phyloP scores from a whole-genome alignment of 148 eudicot species.

The Silene uniflora region DNA sequence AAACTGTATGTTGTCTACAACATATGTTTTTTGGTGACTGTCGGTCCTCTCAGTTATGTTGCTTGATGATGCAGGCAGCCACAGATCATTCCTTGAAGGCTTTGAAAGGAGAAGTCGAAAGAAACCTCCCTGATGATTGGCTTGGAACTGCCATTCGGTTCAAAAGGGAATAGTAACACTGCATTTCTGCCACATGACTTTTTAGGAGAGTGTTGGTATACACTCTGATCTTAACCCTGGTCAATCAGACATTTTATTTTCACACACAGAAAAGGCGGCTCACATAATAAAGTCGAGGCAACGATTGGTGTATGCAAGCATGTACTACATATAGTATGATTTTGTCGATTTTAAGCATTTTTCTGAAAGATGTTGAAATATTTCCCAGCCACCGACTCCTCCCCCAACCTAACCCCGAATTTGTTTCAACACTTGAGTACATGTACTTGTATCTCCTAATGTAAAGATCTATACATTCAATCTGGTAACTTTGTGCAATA shows the following conservation, averaged over 20 bases:
- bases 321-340: no score
- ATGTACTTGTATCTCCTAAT: no score
- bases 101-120: conserved; percentile 51
- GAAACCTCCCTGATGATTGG: conserved; percentile 66
- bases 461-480: no score
- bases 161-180: conserved; percentile 26
- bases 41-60: not conserved
- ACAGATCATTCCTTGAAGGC: conserved; percentile 81
- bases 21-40: not conserved
- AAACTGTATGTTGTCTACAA: not conserved
- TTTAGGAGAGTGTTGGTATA: not conserved
- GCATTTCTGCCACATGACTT: not conserved
- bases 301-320: no score
- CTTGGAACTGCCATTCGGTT: conserved; percentile 78
- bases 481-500: no score
- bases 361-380: no score
- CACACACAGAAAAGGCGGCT: not conserved
- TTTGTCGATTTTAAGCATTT: no score
- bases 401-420: no score
- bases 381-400: no score
- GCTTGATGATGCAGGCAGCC: conserved; percentile 56
- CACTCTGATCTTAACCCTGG: not conserved
- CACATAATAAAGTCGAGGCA: not conserved
- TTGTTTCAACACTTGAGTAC: no score
- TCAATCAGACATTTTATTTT: not conserved